These are phyloP conservation scores for Glonium stellatum DNA, from an alignment of 495 filamentous ascomycete genomes.

Conservation along the genomic window DNA sequence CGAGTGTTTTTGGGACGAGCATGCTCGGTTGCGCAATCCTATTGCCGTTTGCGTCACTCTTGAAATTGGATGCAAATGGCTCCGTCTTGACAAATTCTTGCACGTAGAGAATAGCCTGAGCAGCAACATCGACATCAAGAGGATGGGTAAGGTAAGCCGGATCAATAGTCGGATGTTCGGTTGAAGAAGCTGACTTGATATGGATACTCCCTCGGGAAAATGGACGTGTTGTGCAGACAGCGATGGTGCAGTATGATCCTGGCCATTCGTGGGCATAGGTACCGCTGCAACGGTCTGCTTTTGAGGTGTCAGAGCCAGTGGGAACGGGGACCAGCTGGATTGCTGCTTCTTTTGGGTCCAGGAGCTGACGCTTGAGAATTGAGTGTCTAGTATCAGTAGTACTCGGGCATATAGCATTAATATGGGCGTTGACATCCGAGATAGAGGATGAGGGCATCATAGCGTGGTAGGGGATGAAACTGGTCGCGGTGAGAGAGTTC, in stretches of 20 bases:
- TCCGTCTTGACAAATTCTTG: slow-evolving; percentile 6
- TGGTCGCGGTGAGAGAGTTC: slow-evolving; percentile 12
- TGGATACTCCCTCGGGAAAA: slow-evolving; percentile 21
- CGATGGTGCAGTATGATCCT: slow-evolving; percentile 14
- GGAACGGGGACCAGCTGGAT: slow-evolving; percentile 7
- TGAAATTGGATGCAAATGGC: slow-evolving; percentile 11
- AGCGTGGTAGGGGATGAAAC: slow-evolving; percentile 9
- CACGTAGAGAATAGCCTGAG: slow-evolving; percentile 13
- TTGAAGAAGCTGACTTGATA: slow-evolving; percentile 19
- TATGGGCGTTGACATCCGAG: slow-evolving; percentile 8
- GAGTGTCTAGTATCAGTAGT: slow-evolving; percentile 7
- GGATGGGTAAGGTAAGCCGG: slow-evolving; percentile 20
- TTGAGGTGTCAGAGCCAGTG: slow-evolving; percentile 4
- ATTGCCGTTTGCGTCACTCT: slow-evolving; percentile 7
- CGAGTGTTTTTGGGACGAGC: slow-evolving; percentile 15
- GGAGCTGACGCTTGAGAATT: slow-evolving; percentile 10
- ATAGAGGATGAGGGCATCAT: slow-evolving; percentile 8
- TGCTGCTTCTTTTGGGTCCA: slow-evolving; percentile 17
- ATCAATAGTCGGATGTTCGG: slow-evolving; percentile 18
- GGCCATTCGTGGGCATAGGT: slow-evolving; percentile 13
- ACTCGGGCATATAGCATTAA: slow-evolving; percentile 9
- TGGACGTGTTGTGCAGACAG: slow-evolving; percentile 10
- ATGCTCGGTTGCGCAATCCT: slow-evolving; percentile 5
- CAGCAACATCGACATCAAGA: slow-evolving; percentile 19
- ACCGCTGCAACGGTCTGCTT: neutral